Base-by-base conservation (phyloP, 2,329 filamentous ascomycete species). In the Hansfordia pulvinata region DNA sequence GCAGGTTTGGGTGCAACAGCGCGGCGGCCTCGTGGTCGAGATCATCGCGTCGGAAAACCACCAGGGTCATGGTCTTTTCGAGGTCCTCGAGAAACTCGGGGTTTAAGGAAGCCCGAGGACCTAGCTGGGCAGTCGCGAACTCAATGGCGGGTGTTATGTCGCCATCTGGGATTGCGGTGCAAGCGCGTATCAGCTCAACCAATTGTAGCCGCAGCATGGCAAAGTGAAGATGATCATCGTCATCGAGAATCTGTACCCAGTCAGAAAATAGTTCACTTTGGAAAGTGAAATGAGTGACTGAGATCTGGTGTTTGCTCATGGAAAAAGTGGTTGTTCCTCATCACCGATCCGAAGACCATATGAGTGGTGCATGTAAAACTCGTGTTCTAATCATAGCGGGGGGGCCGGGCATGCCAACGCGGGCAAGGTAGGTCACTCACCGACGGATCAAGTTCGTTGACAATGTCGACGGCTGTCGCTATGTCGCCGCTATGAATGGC, bases 341-440 rank as follows among this genome's bases (percentile, higher is more conserved):
- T 92, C 90, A 90, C 72, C 58, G 71, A 76, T 74, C 72, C 64
- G 64, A 70, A 75, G 73, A 68, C 65, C 65, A 72, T 96, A 90
- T 84, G 90, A 85, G 90, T 98, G 90, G 90, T 98, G 90, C 90
- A 98, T 98, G 88, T 51, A 67, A 93, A 86, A 79, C 67, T 69
- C 62, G 47, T 52, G 47, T 65, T 82, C 64, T 93, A 93, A 98
- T 98, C 90, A 90, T 86, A 57, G 69, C 66, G 70, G 32, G 39
- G 34, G 23, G 26, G 35, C 24, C 26, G 28, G 25, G 14, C 19
- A 25, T 31, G 17, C 28, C 21, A 25, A 6, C 10, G 17, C 8
- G 17, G 21, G 28, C 27, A 26, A 30, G 4, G 23, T 24, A 22
- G 17, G 16, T 12, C 22, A 48, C 81, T 57, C 75, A 98, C 90